phyloP scores from a whole-genome alignment of 352 stramenopile genomes.

The Pythium dissimile region DNA sequence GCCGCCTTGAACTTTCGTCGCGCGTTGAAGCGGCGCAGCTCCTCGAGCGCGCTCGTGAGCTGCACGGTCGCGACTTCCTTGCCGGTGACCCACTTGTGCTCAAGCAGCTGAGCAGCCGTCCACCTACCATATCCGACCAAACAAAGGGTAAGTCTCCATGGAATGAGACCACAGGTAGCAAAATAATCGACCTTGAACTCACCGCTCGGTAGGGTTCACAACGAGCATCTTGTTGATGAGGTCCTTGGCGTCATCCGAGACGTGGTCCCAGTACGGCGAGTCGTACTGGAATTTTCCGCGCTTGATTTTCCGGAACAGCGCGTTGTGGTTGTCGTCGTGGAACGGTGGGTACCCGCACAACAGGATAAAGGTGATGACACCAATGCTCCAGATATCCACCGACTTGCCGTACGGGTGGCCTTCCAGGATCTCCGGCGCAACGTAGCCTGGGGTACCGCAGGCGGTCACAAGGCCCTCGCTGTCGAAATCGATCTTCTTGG shows the following conservation, averaged over 20 bases:
- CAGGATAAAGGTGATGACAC: constrained; percentile 87
- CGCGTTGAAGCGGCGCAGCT: constrained; percentile 93
- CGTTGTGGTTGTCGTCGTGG: constrained; percentile 92
- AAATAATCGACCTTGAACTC: constrained; percentile 1
- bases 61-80: constrained; percentile 82
- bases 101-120: constrained; percentile 81
- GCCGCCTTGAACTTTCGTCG: constrained; percentile 94
- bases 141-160: neutral
- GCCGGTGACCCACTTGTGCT: constrained; percentile 89
- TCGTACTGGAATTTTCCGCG: constrained; percentile 94
- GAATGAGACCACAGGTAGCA: neutral
- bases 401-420: constrained; percentile 74
- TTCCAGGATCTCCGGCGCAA: constrained; percentile 81
- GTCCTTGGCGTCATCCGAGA: constrained; percentile 93
- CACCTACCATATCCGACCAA: constrained; percentile 32
- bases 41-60: constrained; percentile 89
- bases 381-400: constrained; percentile 90
- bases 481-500: constrained; percentile 81
- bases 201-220: constrained; percentile 88
- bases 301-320: constrained; percentile 95
- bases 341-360: constrained; percentile 86
- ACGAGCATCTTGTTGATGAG: constrained; percentile 92
- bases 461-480: constrained; percentile 66
- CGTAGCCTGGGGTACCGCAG: constrained; percentile 80
- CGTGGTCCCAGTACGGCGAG: constrained; percentile 92